A percentile compares a stretch with the other conserved stretches of the same genome.
phyloP scores from a whole-genome alignment of 2,329 filamentous ascomycete species.

The Plectosphaerella plurivora region DNA sequence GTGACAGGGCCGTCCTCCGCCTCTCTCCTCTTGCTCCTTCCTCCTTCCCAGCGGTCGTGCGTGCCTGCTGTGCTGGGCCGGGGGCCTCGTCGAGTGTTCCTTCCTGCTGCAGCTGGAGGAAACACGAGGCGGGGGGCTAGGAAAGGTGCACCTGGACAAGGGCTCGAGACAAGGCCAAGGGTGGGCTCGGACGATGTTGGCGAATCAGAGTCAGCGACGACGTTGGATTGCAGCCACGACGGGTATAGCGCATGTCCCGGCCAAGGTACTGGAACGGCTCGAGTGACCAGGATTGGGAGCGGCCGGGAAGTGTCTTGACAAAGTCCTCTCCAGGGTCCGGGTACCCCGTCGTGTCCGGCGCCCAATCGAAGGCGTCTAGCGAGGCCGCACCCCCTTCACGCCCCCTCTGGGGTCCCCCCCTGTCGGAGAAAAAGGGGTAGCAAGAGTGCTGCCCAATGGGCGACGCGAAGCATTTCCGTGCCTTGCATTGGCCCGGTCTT shows the following conservation, averaged over 20 bases:
- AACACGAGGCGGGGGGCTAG: slow-evolving; percentile 12
- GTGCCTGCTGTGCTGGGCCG: not conserved
- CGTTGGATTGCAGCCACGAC: not conserved
- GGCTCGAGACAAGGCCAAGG: not conserved
- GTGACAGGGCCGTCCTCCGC: not conserved
- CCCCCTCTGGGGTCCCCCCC: not conserved
- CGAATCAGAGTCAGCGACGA: not conserved
- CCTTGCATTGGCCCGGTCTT: slow-evolving; percentile 1
- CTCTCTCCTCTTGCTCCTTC: slow-evolving; percentile 1
- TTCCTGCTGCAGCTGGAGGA: slow-evolving; percentile 8
- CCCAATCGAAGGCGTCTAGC: not conserved
- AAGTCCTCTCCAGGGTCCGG: not conserved
- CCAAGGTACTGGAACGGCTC: not conserved
- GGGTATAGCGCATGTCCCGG: not conserved
- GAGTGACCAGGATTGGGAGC: not conserved
- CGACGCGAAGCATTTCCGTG: slow-evolving; percentile 1
- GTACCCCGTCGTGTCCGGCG: not conserved
- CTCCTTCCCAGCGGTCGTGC: not conserved
- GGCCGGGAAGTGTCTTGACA: not conserved
- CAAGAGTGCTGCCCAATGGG: not conserved
- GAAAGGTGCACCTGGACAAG: not conserved
- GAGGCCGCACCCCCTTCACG: not conserved
- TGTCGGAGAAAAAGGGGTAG: slow-evolving; percentile 1
- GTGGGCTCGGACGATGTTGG: not conserved
- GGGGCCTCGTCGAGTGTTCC: not conserved